Percentiles rank a stretch among this genome's conserved stretches.
phyloP scores from a whole-genome alignment of 768 basidiomycete genomes.

The Cystobasidium ongulense region DNA sequence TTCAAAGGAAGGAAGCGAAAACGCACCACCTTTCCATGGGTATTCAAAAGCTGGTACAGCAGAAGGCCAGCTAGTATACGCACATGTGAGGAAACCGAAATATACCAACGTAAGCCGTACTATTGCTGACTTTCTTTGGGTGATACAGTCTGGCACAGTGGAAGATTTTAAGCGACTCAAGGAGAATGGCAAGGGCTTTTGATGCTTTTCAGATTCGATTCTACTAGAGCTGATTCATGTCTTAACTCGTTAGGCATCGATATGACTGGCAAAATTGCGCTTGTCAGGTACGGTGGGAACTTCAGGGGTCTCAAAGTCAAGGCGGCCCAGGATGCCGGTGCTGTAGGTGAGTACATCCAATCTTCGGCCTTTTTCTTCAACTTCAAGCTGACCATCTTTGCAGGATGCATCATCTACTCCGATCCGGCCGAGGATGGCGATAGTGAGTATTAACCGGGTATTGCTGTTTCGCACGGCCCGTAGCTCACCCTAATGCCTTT shows the following conservation, averaged over 20 bases:
- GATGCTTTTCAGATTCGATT: background rate
- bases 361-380: too few relatives aligned
- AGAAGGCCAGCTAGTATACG: constrained; percentile 41
- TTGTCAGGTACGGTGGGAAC: constrained; percentile 61
- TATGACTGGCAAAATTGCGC: constrained; percentile 66
- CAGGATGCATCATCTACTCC: constrained; percentile 39
- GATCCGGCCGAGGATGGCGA: constrained; percentile 41
- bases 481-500: background rate
- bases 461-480: too few relatives aligned
- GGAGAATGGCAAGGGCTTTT: constrained; percentile 46
- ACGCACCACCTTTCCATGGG: constrained; percentile 78
- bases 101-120: constrained; percentile 24
- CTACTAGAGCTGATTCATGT: background rate
- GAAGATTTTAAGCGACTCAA: constrained; percentile 64
- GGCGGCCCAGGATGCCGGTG: constrained; percentile 51
- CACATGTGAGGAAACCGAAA: background rate
- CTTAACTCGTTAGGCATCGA: constrained; percentile 53
- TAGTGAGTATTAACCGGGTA: background rate
- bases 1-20: constrained; percentile 58
- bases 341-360: constrained; percentile 28
- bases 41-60: constrained; percentile 68
- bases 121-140: constrained; percentile 46
- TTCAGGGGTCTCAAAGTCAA: constrained; percentile 86
- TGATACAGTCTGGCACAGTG: constrained; percentile 69
- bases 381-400: too few relatives aligned